These are phyloP conservation scores for Metschnikowia drakensbergensis DNA, from an alignment of 805 yeast species.

Conservation along the genomic window DNA sequence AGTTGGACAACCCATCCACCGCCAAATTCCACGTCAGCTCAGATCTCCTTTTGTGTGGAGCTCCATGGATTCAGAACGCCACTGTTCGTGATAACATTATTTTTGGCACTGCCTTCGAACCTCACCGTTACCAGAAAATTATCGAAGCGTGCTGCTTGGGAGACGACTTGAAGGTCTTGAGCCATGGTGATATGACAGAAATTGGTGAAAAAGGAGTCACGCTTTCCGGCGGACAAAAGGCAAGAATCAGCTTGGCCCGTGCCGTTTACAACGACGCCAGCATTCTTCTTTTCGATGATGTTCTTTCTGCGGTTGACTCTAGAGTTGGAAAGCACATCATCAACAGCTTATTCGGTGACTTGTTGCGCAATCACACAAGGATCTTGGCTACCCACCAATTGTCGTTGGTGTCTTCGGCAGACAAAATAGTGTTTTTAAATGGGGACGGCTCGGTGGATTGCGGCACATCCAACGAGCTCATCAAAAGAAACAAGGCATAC, in stretches of 20 bases:
- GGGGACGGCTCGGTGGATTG: constrained; percentile 41
- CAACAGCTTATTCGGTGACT: constrained; percentile 31
- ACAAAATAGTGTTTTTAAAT: constrained; percentile 35
- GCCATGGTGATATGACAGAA: constrained; percentile 39
- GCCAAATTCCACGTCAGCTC: constrained; percentile 27
- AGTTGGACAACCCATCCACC: constrained; percentile 21
- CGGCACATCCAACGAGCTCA: constrained; percentile 33
- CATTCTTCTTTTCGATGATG: constrained; percentile 40
- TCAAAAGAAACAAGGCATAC: constrained; percentile 42
- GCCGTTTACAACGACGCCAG: constrained; percentile 35
- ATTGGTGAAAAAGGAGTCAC: constrained; percentile 45
- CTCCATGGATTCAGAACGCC: constrained; percentile 44
- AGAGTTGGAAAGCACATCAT: constrained; percentile 42
- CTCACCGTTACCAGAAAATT: constrained; percentile 25
- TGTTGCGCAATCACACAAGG: constrained; percentile 32
- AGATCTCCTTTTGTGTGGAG: constrained; percentile 32
- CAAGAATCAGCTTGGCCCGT: constrained; percentile 43
- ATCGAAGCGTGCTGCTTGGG: constrained; percentile 38
- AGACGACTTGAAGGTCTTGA: constrained; percentile 33
- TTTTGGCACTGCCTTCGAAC: constrained; percentile 35
- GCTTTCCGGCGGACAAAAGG: constrained; percentile 45
- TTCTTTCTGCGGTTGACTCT: constrained; percentile 43
- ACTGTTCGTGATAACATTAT: constrained; percentile 38
- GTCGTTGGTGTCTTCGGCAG: constrained; percentile 37
- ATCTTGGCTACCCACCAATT: constrained; percentile 44